phyloP scores from a whole-genome alignment of 2,329 filamentous ascomycete genomes.

The Claviceps sp. region DNA sequence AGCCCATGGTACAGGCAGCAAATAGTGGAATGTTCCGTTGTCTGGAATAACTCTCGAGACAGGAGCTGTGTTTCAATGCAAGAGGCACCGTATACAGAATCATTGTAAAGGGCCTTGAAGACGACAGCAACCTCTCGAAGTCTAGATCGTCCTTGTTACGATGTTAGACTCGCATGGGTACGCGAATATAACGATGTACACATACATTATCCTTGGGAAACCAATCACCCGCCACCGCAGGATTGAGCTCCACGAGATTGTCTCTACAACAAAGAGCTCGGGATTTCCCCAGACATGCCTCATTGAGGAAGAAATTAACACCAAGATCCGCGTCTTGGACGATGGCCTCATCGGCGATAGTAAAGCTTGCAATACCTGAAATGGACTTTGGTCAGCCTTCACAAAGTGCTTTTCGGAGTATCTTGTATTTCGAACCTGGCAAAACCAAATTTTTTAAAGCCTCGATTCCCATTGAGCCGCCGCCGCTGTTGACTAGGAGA shows the following conservation, averaged over 20 bases:
- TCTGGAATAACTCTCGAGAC: slow-evolving; percentile 33
- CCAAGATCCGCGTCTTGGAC: slow-evolving; percentile 79
- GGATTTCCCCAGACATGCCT: slow-evolving; percentile 59
- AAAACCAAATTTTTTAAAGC: slow-evolving; percentile 94
- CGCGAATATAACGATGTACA: neutral
- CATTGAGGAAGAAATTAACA: slow-evolving; percentile 92
- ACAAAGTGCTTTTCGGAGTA: neutral
- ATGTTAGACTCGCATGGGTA: slow-evolving; percentile 5
- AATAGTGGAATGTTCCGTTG: slow-evolving; percentile 58
- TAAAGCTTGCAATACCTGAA: slow-evolving; percentile 73
- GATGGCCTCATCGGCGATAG: slow-evolving; percentile 66
- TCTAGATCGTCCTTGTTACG: slow-evolving; percentile 16
- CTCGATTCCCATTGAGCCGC: slow-evolving; percentile 81
- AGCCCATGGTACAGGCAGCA: slow-evolving; percentile 78
- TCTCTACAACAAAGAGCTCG: slow-evolving; percentile 67
- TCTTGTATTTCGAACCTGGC: slow-evolving; percentile 40
- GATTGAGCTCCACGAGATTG: slow-evolving; percentile 76
- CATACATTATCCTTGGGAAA: slow-evolving; percentile 31
- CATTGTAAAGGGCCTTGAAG: slow-evolving; percentile 32
- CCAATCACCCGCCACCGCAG: slow-evolving; percentile 74
- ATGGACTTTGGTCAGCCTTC: neutral
- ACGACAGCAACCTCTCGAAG: slow-evolving; percentile 28
- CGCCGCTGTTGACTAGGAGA: slow-evolving; percentile 75
- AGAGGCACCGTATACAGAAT: slow-evolving; percentile 43
- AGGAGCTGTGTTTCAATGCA: slow-evolving; percentile 25